Base-by-base conservation (phyloP, 1,139 yeast species). In the Kurtzmaniella natalensis region DNA sequence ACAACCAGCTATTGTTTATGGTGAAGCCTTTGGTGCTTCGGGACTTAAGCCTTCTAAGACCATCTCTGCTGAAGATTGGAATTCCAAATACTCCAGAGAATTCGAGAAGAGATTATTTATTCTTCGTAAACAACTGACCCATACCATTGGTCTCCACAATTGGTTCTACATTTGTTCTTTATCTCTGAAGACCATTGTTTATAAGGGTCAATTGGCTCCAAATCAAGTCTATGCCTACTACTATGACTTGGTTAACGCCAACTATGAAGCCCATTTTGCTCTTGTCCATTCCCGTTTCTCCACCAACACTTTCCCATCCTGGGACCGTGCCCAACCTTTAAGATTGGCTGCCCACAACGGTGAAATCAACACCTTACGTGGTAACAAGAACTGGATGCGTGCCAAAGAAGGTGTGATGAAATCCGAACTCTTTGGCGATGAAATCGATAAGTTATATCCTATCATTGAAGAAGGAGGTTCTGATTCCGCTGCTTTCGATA, bases 251-350 rank as follows among this genome's bases (percentile, higher is more conserved):
- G 83, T 80, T 42, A 88, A 88, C 57, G 92, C 88, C 26, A 94
- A 88, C 54, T 92, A 81, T 60, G 94, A 88, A 64, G 94, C 95
- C 28, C 97, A 89, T 57, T 87, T 92, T 70, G 95, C 96, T 15
- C 74, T 92, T 36, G 97, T 89, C 33, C 98, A 92, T 65, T 89
- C 97, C 18, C 81, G 98, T 59, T 92, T 92, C 72, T 88, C 96
- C 37, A 92, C 98, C 33, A 92, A 92, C 64, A 92, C 98, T 32
- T 92, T 92, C 77, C 98, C 98, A 32, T 85, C 96, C 16, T 92
- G 98, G 98, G 98, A 92, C 64, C 80, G 98, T 64, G 98, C 98
- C 25, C 98, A 92, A 64, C 98, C 98, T 33, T 75, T 89, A 51
- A 76, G 98, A 61, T 83, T 94, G 82, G 89, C 95, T 25, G 98